Base-by-base conservation (phyloP, 352 stramenopile species). In the Phytophthora citrophthora region DNA sequence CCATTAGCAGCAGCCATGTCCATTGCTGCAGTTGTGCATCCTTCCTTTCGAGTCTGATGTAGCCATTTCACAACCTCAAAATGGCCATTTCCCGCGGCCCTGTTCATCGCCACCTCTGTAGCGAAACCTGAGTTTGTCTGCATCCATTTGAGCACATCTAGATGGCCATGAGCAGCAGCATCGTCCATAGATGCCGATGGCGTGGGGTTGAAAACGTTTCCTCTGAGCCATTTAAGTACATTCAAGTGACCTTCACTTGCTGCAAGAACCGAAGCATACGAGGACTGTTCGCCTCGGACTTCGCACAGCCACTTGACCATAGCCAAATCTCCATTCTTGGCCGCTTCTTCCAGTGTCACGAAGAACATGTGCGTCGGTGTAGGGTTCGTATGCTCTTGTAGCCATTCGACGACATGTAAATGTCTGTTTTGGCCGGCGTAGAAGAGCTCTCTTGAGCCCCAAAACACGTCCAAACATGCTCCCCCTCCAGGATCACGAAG, bases 341-440 rank as follows among this genome's bases (percentile, higher is more conserved):
- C 70, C n/a, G 70, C 70, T 29, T 68, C 55, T 13, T 77, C 66
- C 24, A 77, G 54, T 38, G 70, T 74, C 16, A 77, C 69, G 32
- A 77, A 74, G 56, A 77, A 77, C 69, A 77, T 71, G 51, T 78
- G 66, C 38, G 65, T 75, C 15, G 70, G 66, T 26, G 67, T 54
- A 45, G 70, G 65, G 29, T 68, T 61, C n/a, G 70, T 75, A 54
- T 79, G 58, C 34, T 74, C 52, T 34, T 79, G 70, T 29, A 82
- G 62, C 74, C 70, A 82, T 26, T 76, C 39, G 3, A 70, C 70
- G 2, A 78, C 60, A 3, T 62, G 18, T 51, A 79, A 63, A 56
- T 75, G 58, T 1, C 68, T 55, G 20, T 69, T 59, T 27, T 74
- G 62, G 12, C 62, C 73, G 15, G 73, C 69, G 44, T 77, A 79